Percentiles rank a stretch among this genome's conserved stretches.
phyloP scores from a whole-genome alignment of 2,329 filamentous ascomycete genomes.

The Pezicula rhizophila region DNA sequence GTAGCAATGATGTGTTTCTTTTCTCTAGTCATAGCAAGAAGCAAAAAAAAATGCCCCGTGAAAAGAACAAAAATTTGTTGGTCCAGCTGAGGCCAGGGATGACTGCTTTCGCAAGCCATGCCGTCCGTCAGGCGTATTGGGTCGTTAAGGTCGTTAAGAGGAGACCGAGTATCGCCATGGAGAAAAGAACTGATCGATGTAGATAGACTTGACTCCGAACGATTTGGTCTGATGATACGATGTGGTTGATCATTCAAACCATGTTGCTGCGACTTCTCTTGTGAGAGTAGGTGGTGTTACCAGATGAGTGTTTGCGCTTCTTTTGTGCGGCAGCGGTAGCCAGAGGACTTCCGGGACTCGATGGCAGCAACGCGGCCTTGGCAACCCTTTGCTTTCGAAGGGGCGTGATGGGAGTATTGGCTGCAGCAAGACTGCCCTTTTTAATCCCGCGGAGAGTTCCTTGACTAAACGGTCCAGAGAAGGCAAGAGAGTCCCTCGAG shows the following conservation, averaged over 20 bases:
- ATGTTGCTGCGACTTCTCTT: conserved; percentile 22
- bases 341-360: conserved; percentile 22
- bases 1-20: no score
- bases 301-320: conserved; percentile 22
- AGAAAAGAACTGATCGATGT: conserved; percentile 2
- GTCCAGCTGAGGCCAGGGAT: conserved; percentile 18
- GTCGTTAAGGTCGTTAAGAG: conserved; percentile 1
- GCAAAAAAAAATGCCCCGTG: neutral
- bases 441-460: conserved; percentile 58
- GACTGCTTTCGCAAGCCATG: conserved; percentile 9
- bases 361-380: conserved; percentile 5
- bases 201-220: neutral
- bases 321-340: conserved; percentile 11
- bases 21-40: neutral
- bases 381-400: conserved; percentile 39
- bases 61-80: neutral
- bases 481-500: conserved; percentile 56
- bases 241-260: conserved; percentile 8
- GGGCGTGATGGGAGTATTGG: conserved; percentile 63
- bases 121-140: conserved; percentile 20
- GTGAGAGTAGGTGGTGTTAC: conserved; percentile 12
- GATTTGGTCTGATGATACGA: neutral
- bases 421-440: conserved; percentile 58
- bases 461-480: conserved; percentile 54
- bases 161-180: conserved; percentile 1